Evolutionary conservation across 805 yeast species (phyloP).

Genomic region (Priceomyces melissophilus): DNA sequence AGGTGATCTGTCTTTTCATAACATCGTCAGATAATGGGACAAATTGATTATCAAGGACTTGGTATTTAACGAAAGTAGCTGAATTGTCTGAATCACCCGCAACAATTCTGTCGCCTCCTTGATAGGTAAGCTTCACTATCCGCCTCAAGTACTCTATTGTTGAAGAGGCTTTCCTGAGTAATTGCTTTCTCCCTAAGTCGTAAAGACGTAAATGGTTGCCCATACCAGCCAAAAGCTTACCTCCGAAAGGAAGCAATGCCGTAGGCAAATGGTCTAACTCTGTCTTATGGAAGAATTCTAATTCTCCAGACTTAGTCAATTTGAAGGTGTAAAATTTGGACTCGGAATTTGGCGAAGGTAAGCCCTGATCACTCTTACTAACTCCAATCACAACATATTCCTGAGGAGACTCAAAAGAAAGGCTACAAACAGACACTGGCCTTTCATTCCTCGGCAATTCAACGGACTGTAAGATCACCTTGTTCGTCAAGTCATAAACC

Average conservation of each 20-base stretch:
- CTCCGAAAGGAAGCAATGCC: conserved; percentile 52
- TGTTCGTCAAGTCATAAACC: conserved; percentile 34
- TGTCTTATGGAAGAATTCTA: conserved; percentile 61
- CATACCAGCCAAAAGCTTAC: conserved; percentile 58
- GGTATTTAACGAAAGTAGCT: conserved; percentile 53
- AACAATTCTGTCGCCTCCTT: conserved; percentile 54
- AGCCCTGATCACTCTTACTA: conserved; percentile 20
- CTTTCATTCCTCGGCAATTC: conserved; percentile 44
- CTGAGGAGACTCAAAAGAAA: conserved; percentile 24
- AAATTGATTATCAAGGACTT: conserved; percentile 47
- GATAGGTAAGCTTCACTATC: conserved; percentile 51
- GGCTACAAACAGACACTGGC: conserved; percentile 32
- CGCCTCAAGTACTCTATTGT: conserved; percentile 40
- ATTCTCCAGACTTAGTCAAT: conserved; percentile 31
- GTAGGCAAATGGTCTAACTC: conserved; percentile 44
- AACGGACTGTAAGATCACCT: conserved; percentile 38
- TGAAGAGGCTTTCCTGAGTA: conserved; percentile 62
- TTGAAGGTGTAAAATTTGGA: conserved; percentile 36
- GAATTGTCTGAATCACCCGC: conserved; percentile 74
- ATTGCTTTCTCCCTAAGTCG: conserved; percentile 76
- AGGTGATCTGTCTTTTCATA: conserved; percentile 62
- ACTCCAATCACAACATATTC: conserved; percentile 48
- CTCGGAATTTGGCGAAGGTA: conserved; percentile 23
- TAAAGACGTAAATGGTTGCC: conserved; percentile 53
- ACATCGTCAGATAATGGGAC: conserved; percentile 68